These are phyloP conservation scores for Apophysomyces elegans DNA, from an alignment of 371 early-diverging fungal genomes.

Conservation along the genomic window DNA sequence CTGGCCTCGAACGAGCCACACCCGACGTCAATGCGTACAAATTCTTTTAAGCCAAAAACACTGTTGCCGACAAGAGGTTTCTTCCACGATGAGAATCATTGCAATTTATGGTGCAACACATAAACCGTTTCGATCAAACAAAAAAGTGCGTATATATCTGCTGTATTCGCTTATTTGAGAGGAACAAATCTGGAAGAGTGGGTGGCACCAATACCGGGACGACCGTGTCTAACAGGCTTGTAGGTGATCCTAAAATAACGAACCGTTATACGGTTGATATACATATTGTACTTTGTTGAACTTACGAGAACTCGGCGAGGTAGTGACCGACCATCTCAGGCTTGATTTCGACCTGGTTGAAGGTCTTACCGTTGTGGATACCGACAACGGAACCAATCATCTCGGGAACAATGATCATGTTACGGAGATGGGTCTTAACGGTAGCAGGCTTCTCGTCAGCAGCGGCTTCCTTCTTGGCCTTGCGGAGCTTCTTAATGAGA, in stretches of 20 bases:
- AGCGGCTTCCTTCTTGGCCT: slow-evolving; percentile 91
- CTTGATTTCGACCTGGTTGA: slow-evolving; percentile 98
- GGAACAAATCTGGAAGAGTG: slow-evolving; percentile 88
- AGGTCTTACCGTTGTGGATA: slow-evolving; percentile 98
- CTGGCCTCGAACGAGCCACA: too few relatives aligned
- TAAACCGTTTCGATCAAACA: neutral
- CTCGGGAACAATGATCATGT: slow-evolving; percentile 98
- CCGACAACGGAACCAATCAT: slow-evolving; percentile 97
- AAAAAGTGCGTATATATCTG: neutral
- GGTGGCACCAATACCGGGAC: slow-evolving; percentile 98
- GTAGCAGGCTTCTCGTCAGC: slow-evolving; percentile 89
- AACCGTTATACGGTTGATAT: neutral
- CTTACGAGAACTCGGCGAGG: slow-evolving; percentile 81
- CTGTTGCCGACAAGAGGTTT: neutral
- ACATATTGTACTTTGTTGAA: slow-evolving; percentile 5
- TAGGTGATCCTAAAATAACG: slow-evolving; percentile 67
- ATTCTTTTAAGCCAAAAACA: neutral
- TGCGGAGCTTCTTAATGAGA: slow-evolving; percentile 94
- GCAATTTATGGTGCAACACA: neutral
- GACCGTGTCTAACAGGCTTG: slow-evolving; percentile 98
- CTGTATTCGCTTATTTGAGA: slow-evolving; percentile 56
- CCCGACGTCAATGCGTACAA: too few relatives aligned
- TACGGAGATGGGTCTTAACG: slow-evolving; percentile 98
- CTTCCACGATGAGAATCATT: neutral
- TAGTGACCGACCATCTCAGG: slow-evolving; percentile 99